phyloP scores from a whole-genome alignment of 352 stramenopile species.

The Plasmopara muralis region DNA sequence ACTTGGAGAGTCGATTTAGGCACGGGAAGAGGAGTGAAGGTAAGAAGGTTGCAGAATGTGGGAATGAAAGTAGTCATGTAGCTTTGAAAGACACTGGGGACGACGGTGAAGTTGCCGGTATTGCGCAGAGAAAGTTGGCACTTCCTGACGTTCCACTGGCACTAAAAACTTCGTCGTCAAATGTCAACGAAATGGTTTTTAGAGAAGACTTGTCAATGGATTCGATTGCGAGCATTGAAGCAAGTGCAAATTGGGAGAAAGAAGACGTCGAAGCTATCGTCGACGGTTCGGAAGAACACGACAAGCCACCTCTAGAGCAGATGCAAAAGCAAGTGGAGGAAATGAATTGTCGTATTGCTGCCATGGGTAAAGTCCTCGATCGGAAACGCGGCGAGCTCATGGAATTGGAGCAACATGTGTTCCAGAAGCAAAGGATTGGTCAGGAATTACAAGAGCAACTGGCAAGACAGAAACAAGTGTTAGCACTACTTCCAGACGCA shows the following conservation, averaged over 20 bases:
- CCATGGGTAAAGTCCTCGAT: conserved; percentile 37
- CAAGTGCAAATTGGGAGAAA: neutral
- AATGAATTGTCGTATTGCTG: conserved; percentile 28
- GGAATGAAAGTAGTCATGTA: no score
- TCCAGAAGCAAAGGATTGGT: conserved; percentile 25
- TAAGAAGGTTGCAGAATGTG: neutral
- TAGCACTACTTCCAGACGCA: conserved; percentile 60
- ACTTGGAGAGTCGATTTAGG: conserved; percentile 1
- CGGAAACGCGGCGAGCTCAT: conserved; percentile 25
- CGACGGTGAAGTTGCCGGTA: conserved; percentile 12
- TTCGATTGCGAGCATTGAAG: conserved; percentile 3
- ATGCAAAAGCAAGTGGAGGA: conserved; percentile 29
- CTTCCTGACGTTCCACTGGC: conserved; percentile 16
- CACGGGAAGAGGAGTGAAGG: neutral
- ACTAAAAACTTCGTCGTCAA: neutral
- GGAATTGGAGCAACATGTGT: conserved; percentile 25
- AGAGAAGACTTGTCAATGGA: conserved; percentile 1
- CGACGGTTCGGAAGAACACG: conserved; percentile 1
- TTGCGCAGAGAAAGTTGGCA: conserved; percentile 8
- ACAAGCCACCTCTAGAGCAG: conserved; percentile 24
- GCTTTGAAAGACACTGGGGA: conserved; percentile 8
- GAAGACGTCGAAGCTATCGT: neutral
- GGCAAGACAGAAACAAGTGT: conserved; percentile 40
- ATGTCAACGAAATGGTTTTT: neutral
- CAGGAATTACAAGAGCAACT: conserved; percentile 44